Evolutionary conservation across 352 stramenopile species (phyloP), one percentile per base, ranked within the genome.

Genomic region (Phytophthora pluvialis): DNA sequence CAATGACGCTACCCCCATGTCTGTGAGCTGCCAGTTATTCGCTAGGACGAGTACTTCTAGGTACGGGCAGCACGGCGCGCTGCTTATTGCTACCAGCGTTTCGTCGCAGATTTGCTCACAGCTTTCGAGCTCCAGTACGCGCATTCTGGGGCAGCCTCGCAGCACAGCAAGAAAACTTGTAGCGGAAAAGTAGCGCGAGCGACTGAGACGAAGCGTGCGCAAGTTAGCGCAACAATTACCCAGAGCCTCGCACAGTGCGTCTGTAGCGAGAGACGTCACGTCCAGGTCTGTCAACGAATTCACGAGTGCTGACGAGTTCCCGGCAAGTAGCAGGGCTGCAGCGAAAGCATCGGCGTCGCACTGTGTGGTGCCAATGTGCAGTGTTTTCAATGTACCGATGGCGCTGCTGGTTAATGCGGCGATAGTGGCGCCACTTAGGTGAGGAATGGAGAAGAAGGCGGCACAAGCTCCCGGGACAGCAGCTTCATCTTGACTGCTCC

Each of bases 21-120:
- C 86, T 4, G 82, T 88, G 43, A 94, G 48, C 40, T 91, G 78
- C 80, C 82, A 89, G 73, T 94, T 81, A 28, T 90, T 88, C 32
- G 78, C 78, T 16, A 94, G 54, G 10, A 80, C 67, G 31, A 94
- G 70, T 12, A 68, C 70, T 65, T 89, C 79, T 16, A 94, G 64
- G 3, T 54, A 28, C 8, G 32, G n/a, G 39, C 75, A 88, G 49
- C 72, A 71, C 1, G 59, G 38, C 3, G 68, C 18, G 3, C 8
- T 29, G 7, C 60, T 74, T 10, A 92, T 46, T 31, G 56, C 65
- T 10, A 64, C n/a, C 25, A 93, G 18, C 3, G 66, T 54, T 13
- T 62, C 53, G 47, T 93, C 81, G 6, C 69, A 42, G 28, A 93
- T 78, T 52, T 94, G 84, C 51, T 93, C 83, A 44, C 86, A 94